Base-by-base conservation (phyloP, 2,329 filamentous ascomycete genomes). In the Apiospora aurea region DNA sequence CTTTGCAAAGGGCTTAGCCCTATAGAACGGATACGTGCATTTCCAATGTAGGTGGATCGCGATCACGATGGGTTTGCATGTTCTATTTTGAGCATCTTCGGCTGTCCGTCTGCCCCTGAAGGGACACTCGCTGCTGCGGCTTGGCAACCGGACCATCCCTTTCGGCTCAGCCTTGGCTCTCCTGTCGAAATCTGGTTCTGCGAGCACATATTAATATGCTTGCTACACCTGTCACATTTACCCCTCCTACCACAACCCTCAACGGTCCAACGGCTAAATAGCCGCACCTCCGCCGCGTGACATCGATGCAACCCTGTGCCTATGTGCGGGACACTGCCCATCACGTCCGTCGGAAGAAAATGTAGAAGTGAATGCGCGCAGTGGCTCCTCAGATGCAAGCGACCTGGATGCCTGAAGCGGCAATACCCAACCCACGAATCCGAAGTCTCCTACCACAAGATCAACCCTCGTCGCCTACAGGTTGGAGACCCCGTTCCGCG, bases 261-360 rank as follows among this genome's bases (percentile, higher is more conserved):
- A 6, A 29, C n/a, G n/a, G 21, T 18, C 43, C 41, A 10, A 46
- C 43, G 66, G 66, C 66, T 68, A 68, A 68, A 68, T 68, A 6
- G 34, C 57, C 57, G 10, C 34, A 16, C 18, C 53, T 61, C 29
- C 16, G 53, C 53, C 53, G 34, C 18, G 34, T 64, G 57, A 64
- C 57, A 29, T n/a, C 29, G 10, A 61, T 61, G 53, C 29, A 41
- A 61, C 53, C 7, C 16, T 38, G 53, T 11, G 16, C n/a, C 11
- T 41, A 14, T 2, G 1, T 11, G 5, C 41, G 41, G 41, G 41
- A 29, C 41, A 4, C 7, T 47, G 8, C 41, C 41, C 18, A 11
- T 16, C 41, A 2, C 18, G 14, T 18, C 43, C 6, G 16, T 43
- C 64, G 64, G 64, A 24, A 26, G 38, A 26, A 43, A 26, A 44